Conservation (phyloP, 495 filamentous ascomycete species). For the Aspergillus ostianus region DNA sequence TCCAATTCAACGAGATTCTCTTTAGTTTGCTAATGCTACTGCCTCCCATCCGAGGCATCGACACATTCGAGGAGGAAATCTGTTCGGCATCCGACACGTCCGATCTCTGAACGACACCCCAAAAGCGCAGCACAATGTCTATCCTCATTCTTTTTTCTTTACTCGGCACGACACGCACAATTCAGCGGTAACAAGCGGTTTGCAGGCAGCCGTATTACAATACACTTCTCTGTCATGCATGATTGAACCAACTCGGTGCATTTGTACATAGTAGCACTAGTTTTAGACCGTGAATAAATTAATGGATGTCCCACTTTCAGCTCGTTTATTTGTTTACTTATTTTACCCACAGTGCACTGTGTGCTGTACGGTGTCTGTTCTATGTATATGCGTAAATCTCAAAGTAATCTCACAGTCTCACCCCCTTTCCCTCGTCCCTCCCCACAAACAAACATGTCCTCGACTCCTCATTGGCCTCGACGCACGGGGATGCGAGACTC, state of each 20-base stretch:
- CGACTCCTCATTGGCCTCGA: too few relatives aligned
- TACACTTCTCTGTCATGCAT: neutral
- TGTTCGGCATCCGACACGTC: neutral
- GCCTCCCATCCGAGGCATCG: slow-evolving; percentile 32
- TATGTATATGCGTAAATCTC: too few relatives aligned
- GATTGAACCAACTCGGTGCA: neutral
- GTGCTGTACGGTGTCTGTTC: too few relatives aligned
- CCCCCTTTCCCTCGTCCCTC: too few relatives aligned
- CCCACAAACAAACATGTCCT: too few relatives aligned
- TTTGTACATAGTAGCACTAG: slow-evolving; percentile 4
- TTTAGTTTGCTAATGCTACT: slow-evolving; percentile 38
- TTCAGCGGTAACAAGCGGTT: neutral
- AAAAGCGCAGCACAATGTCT: neutral
- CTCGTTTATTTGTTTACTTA: too few relatives aligned
- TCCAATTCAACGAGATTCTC: slow-evolving; percentile 45
- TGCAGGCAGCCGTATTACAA: slow-evolving; percentile 11
- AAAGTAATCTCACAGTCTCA: too few relatives aligned
- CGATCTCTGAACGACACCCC: neutral
- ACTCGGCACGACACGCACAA: neutral
- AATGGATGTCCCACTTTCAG: neutral
- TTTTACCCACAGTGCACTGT: too few relatives aligned
- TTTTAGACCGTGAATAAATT: neutral
- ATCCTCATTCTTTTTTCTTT: neutral
- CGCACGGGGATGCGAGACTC: too few relatives aligned
- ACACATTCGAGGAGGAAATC: slow-evolving; percentile 36